These are phyloP conservation scores for Pleurotus ostreatus DNA, from an alignment of 768 basidiomycete species.

Conservation along the genomic window DNA sequence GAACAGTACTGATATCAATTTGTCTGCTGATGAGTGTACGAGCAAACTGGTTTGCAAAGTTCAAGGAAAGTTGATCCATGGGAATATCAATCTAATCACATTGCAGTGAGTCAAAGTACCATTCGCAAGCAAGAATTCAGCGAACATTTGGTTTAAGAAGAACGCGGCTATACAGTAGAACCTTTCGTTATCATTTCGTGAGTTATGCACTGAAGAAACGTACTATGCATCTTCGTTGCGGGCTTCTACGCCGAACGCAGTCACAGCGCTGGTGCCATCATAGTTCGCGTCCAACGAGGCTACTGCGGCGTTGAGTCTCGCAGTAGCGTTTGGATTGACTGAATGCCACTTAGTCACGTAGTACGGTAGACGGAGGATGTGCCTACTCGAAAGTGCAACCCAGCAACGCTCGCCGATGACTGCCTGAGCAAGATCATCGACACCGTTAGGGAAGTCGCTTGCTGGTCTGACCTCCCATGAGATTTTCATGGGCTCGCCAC, in stretches of 20 bases:
- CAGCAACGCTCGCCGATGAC: constrained; percentile 50
- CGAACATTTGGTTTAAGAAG: constrained; percentile 30
- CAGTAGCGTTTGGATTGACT: constrained; percentile 40
- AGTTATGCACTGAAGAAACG: constrained; percentile 15
- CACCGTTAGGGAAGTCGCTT: constrained; percentile 39
- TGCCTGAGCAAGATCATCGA: constrained; percentile 34
- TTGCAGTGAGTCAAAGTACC: background rate
- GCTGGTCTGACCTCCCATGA: constrained; percentile 43
- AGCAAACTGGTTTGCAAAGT: constrained; percentile 14
- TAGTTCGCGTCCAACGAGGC: constrained; percentile 37
- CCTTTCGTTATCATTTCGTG: too few relatives aligned
- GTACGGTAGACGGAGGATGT: background rate
- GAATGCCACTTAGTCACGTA: background rate
- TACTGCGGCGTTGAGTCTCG: constrained; percentile 32
- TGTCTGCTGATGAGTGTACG: constrained; percentile 21
- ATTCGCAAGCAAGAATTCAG: constrained; percentile 14
- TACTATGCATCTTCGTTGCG: constrained; percentile 61
- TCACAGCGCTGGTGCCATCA: constrained; percentile 45
- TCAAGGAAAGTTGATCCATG: constrained; percentile 4
- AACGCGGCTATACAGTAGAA: constrained; percentile 23
- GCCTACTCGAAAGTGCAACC: constrained; percentile 51
- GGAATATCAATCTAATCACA: constrained; percentile 4
- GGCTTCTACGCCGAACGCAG: constrained; percentile 42
- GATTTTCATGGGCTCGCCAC: constrained; percentile 17
- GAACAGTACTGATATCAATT: constrained; percentile 27